Base-by-base conservation (phyloP, 2,329 filamentous ascomycete genomes). In the Parastagonospora avenae region DNA sequence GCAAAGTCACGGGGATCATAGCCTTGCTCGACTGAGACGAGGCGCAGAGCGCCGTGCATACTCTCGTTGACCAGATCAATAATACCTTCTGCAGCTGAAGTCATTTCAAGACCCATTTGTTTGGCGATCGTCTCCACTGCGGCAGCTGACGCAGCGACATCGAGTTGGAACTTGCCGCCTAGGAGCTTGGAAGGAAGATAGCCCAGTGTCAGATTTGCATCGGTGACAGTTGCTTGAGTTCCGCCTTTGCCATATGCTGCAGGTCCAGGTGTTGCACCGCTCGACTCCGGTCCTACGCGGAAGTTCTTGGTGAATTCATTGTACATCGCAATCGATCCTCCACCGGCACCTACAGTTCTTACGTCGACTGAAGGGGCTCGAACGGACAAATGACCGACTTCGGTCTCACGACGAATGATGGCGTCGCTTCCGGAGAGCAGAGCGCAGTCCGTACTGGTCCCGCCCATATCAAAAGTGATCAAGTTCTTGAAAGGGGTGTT, bases 11-110 rank as follows among this genome's bases (percentile, higher is more conserved):
- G 70, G 19, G 79, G 79, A 51, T 82, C 78, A 47, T 79, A 79
- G 31, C 79, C 79, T 59, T 81, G 79, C 55, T 82, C 79, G 4
- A 82, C 76, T 1, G 79, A 81, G 0, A 82, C 79, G 4, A 80
- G 66, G 36, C 79, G 73, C 27, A 82, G 63, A 10, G 79, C 79
- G 4, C 79, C 79, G 48, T 81, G 78, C 73, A 82, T 81, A 6
- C 77, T 77, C 58, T 82, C 79, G 46, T 81, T 81, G 31, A 79
- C 76, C 2, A 82, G 58, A 39, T 79, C 74, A 41, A 81, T 74
- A 37, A 81, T 80, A 24, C 77, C 77, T 59, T 80, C 77, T 1
- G 79, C 79, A 0, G 78, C 74, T 29, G 78, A 66, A 1, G 68
- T 67, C 1, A 72, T 61, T 1, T 73, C 64, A 15, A 80, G 70